Conservation (phyloP, 2,329 filamentous ascomycete species). For the Pseudohalonectria lignicola region DNA sequence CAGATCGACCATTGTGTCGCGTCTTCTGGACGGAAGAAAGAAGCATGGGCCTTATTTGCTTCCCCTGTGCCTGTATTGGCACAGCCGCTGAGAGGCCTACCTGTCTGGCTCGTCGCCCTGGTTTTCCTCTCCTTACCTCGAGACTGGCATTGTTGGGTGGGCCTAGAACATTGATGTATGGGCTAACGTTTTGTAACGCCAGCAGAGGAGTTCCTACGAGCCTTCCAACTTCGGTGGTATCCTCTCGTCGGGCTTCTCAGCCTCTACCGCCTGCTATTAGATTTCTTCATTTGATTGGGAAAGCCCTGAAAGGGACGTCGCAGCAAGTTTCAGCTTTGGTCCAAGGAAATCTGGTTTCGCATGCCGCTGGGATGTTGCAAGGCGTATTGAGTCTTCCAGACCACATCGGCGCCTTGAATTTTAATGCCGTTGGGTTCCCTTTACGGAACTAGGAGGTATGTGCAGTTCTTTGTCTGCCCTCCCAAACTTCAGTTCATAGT, state of each 20-base stretch:
- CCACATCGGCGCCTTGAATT: too few relatives aligned
- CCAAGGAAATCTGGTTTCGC: neutral
- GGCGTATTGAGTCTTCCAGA: too few relatives aligned
- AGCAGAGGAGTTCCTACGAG: too few relatives aligned
- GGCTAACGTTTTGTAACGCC: too few relatives aligned
- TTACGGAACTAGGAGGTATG: neutral
- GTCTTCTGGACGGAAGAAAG: too few relatives aligned
- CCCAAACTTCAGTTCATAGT: neutral
- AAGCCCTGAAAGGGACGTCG: neutral
- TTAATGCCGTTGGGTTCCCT: neutral
- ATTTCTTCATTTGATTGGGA: neutral
- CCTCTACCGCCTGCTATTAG: neutral
- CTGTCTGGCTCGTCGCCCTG: neutral
- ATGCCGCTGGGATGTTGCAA: neutral
- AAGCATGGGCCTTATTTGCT: too few relatives aligned
- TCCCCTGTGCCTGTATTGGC: too few relatives aligned
- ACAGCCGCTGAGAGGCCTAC: too few relatives aligned
- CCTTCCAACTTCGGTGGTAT: neutral
- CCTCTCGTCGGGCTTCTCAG: neutral
- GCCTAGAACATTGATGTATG: too few relatives aligned
- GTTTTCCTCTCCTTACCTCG: neutral
- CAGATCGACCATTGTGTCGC: too few relatives aligned
- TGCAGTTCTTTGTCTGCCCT: neutral
- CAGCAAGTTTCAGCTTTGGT: neutral
- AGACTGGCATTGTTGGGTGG: too few relatives aligned